Percentiles rank a stretch among this genome's conserved stretches.
Conservation (phyloP, 257 asterid species). For the Solanum raphanifolium region DNA sequence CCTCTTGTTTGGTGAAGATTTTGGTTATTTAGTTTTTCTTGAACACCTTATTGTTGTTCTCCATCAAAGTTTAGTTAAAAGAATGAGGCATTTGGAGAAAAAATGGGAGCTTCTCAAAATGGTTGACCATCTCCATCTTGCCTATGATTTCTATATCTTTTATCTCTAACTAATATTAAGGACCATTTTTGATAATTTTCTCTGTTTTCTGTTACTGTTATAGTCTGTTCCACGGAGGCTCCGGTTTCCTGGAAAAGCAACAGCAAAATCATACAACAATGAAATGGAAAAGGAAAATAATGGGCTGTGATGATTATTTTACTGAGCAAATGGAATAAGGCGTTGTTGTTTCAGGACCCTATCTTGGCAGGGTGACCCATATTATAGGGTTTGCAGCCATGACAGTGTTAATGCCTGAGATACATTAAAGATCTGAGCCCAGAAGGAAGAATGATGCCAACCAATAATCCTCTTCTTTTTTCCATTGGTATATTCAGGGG, state of each 20-base stretch:
- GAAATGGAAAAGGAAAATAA: not conserved
- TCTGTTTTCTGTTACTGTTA: not conserved
- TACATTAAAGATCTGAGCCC: not conserved
- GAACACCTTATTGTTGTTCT: not conserved
- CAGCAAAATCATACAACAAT: not conserved
- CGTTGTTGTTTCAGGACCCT: not conserved
- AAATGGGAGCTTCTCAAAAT: not conserved
- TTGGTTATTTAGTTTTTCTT: not conserved
- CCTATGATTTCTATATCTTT: not conserved
- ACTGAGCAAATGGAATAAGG: not conserved
- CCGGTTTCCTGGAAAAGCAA: not conserved
- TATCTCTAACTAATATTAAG: not conserved
- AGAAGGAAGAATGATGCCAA: constrained; percentile 1
- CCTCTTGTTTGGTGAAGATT: not conserved
- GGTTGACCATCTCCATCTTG: not conserved
- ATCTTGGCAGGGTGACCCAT: constrained; percentile 15
- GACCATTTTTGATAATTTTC: not conserved
- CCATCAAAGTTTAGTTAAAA: not conserved
- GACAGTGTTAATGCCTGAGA: not conserved
- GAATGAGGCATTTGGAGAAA: not conserved
- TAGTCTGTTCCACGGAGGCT: not conserved
- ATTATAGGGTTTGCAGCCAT: not conserved
- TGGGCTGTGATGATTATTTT: constrained; percentile 17
- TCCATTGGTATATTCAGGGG: not conserved
- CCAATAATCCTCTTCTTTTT: not conserved